phyloP scores from a whole-genome alignment of 805 yeast genomes.

The Metschnikowia kofuensis region DNA sequence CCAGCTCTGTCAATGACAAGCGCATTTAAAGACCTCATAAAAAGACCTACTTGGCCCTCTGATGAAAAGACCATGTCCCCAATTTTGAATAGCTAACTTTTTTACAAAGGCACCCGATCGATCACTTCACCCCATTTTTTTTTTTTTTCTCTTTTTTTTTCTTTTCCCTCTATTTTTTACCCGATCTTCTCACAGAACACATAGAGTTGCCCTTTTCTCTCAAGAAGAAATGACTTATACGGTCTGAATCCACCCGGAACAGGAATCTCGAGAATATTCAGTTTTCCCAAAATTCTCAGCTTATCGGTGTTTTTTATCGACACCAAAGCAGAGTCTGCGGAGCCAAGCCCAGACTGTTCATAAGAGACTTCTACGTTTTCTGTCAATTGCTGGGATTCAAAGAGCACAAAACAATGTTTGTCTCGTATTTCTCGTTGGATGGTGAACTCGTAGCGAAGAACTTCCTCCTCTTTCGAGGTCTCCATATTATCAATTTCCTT shows the following conservation, averaged over 20 bases:
- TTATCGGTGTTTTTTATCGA: not conserved
- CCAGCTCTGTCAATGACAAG: too few species aligned
- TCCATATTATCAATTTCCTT: not conserved
- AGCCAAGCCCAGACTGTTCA: not conserved
- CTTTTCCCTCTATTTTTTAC: not conserved
- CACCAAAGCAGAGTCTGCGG: not conserved
- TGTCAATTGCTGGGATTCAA: slow-evolving; percentile 19
- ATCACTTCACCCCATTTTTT: not conserved
- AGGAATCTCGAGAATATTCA: slow-evolving; percentile 8
- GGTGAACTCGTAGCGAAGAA: slow-evolving; percentile 8
- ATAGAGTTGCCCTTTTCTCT: slow-evolving; percentile 9
- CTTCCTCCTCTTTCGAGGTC: not conserved
- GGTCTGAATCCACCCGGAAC: slow-evolving; percentile 10
- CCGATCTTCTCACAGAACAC: slow-evolving; percentile 7
- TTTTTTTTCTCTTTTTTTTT: too few species aligned
- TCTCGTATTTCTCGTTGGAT: slow-evolving; percentile 4
- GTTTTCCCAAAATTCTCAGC: slow-evolving; percentile 4
- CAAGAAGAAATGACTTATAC: slow-evolving; percentile 11
- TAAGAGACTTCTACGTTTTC: slow-evolving; percentile 12
- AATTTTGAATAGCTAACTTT: too few species aligned
- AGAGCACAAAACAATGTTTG: slow-evolving; percentile 7
- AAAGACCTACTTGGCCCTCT: too few species aligned
- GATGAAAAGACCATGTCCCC: too few species aligned
- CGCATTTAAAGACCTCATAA: too few species aligned
- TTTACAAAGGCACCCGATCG: too few species aligned